Percentiles rank a stretch among this genome's conserved stretches.
Conservation (phyloP, 106 monocot genomes). For the Xerophyta viscosa region DNA sequence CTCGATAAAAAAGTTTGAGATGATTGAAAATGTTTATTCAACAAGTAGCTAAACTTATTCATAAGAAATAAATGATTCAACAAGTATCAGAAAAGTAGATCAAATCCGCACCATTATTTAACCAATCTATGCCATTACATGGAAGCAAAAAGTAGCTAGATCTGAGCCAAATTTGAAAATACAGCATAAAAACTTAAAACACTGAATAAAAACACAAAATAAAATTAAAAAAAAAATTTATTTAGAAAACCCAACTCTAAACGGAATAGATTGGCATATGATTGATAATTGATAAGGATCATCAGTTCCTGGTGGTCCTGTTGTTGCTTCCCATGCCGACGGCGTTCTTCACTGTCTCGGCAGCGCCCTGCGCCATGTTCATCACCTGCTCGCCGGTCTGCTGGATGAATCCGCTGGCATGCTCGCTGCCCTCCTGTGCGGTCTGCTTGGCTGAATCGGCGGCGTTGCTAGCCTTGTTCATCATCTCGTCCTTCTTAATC, state of each 20-base stretch:
- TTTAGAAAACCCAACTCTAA: too few relatives aligned
- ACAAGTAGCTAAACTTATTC: too few relatives aligned
- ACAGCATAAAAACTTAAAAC: too few relatives aligned
- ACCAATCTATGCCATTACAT: constrained; percentile 4
- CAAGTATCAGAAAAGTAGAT: too few relatives aligned
- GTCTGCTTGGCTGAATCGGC: constrained; percentile 1
- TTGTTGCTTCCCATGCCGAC: constrained; percentile 12
- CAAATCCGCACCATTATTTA: too few relatives aligned
- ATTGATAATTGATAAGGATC: not conserved
- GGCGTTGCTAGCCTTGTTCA: not conserved
- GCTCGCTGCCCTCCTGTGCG: constrained; percentile 11
- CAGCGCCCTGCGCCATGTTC: too few relatives aligned
- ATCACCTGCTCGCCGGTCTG: too few relatives aligned
- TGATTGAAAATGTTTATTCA: too few relatives aligned
- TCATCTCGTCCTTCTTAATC: constrained; percentile 32
- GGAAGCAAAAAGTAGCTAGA: not conserved
- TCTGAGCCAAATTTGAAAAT: too few relatives aligned
- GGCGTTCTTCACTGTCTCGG: constrained; percentile 23
- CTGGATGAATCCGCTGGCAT: constrained; percentile 21
- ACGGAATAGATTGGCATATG: not conserved
- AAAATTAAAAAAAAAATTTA: not conserved
- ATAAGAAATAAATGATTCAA: too few relatives aligned
- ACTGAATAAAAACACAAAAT: not conserved
- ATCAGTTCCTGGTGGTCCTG: not conserved
- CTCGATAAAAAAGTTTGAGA: too few relatives aligned